Evolutionary conservation across 1,284 basidiomycete genomes (phyloP), one percentile per base, ranked within the genome.

Genomic region (Amylostereum areolatum): DNA sequence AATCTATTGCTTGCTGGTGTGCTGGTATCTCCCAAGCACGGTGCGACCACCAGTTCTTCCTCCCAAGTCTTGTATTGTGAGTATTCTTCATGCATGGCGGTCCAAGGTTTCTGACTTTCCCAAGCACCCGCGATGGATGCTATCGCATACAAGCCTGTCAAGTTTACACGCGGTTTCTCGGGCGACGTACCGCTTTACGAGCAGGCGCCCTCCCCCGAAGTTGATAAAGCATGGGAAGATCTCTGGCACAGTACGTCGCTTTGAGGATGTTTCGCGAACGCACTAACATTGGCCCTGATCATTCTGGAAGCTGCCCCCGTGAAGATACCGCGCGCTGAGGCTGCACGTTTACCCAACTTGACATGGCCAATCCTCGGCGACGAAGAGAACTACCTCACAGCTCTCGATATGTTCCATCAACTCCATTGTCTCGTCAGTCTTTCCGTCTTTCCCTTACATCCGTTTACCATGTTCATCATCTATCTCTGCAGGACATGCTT

Each of bases 331-430:
- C 55, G 55, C 30, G 53, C 44, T 11, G 53, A 63, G 43, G 65
- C 63, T 28, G 42, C 53, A n/a, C 49, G 57, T 11, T 55, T 66
- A 11, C 56, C 59, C 10, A 64, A 64, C 45, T 57, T 54, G 41
- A 65, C 62, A 12, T 54, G 53, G 27, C 55, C 59, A n/a, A 59
- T 64, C 37, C 52, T 55, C 6, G 57, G 57, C 31, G 56, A 61
- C 28, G 56, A 60, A 9, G 56, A 53, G 6, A 54, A 65, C 33
- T 65, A 64, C 47, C 50, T 66, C 27, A 53, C 57, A 25, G 52
- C 48, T 7, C 43, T 65, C 2, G 62, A 63, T 35, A 59, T 66
- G 6, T 67, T 66, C 47, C 63, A 67, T 46, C 60, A 67, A 44
- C 52, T 66, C 24, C 64, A 66, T 50, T 65, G 63, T 45, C 53